Evolutionary conservation across 179 eudicot species (phyloP), one percentile per base, ranked within the genome.

Genomic region (Spinacia oleracea): DNA sequence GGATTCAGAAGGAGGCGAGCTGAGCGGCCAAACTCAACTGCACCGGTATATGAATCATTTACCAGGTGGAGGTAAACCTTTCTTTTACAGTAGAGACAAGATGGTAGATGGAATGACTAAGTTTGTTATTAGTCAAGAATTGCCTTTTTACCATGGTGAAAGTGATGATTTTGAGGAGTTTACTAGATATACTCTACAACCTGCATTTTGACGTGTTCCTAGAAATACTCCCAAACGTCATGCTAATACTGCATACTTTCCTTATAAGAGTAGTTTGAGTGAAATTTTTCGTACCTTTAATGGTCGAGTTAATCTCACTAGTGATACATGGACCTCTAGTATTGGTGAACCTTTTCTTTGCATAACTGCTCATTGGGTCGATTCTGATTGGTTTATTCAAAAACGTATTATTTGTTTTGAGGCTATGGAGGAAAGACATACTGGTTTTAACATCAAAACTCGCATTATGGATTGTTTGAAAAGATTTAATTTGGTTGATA

Each of bases 331-430:
- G 48, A 46, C 62, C 11, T 76, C 59, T 9, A 9, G 14, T 11
- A 1, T 27, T 35, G 45, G 46, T 32, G 62, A 29, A 53, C 62
- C 56, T 25, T 75, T 60, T 62, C 1, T 75, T 25, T 62, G 78
- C 5, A 1, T 75, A 8, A 62, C 56, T 11, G 72, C 6, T 6
- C 40, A 64, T 63, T 76, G n/a, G 62, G 21, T 76, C 6, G 40
- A 38, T 6, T 4, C 4, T 38, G 40, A 38, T 38, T 38, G 40
- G 6, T 38, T 38, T 3, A 18, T 75, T 11, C 31, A 75, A 45
- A 75, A 75, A 46, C 10, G 42, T 18, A 75, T 75, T 25, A 75
- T 38, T 38, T 38, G 40, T 38, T 38, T 38, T 38, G 40, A 38
- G 40, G 40, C 40, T 38, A 38, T 75, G 31, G 78, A 75, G 12